Evolutionary conservation across 805 yeast genomes (phyloP).

Genomic region (Saccharomyces cerevisiae): DNA sequence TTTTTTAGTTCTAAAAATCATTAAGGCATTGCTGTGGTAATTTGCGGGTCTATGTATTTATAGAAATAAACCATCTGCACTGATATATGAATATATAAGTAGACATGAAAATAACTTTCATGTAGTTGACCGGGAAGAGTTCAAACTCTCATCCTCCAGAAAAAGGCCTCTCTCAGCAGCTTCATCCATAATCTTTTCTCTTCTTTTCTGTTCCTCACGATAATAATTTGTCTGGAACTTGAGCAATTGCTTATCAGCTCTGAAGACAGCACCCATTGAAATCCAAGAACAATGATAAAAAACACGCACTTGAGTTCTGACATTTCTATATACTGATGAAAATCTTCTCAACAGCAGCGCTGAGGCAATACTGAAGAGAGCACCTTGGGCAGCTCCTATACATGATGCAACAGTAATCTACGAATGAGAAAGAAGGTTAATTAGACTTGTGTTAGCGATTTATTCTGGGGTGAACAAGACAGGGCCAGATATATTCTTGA

Average conservation of each 20-base stretch:
- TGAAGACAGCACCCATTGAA: constrained; percentile 35
- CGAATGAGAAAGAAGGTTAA: not conserved
- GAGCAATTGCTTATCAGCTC: constrained; percentile 35
- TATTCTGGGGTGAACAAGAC: not conserved
- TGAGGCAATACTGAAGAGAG: constrained; percentile 30
- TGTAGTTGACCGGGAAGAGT: not conserved
- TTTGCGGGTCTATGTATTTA: not conserved
- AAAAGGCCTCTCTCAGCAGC: constrained; percentile 41
- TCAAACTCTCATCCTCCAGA: constrained; percentile 29
- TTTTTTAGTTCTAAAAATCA: constrained; percentile 10
- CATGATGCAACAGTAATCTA: constrained; percentile 33
- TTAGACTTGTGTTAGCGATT: constrained; percentile 5
- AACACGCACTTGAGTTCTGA: constrained; percentile 35
- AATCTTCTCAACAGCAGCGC: constrained; percentile 30
- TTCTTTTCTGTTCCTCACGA: constrained; percentile 29
- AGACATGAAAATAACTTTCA: not conserved
- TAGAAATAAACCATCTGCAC: not conserved
- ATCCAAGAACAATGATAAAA: constrained; percentile 37
- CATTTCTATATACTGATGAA: constrained; percentile 31
- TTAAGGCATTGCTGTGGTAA: constrained; percentile 25
- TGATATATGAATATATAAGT: not conserved
- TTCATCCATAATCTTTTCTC: constrained; percentile 33
- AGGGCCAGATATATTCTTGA: not conserved
- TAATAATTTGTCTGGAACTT: constrained; percentile 31
- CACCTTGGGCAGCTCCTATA: constrained; percentile 38